phyloP scores from a whole-genome alignment of 2,329 filamentous ascomycete species.

The Ophiostoma populinum region DNA sequence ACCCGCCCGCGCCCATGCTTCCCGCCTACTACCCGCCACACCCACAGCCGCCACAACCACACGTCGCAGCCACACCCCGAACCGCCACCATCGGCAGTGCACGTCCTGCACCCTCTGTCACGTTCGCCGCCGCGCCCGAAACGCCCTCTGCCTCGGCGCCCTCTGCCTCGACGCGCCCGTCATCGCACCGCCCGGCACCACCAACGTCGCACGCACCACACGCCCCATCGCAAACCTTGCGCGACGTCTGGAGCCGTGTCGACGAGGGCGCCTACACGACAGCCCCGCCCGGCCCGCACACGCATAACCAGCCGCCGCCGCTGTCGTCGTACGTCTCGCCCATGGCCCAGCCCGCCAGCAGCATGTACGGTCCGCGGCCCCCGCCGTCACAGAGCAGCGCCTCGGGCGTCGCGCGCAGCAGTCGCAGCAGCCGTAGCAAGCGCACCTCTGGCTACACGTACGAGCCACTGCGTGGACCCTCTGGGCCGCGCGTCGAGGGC shows the following conservation, averaged over 20 bases:
- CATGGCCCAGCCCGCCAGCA: background rate
- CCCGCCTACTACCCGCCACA: background rate
- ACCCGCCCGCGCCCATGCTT: too few relatives aligned
- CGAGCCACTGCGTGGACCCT: background rate
- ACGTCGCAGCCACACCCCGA: background rate
- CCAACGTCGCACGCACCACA: background rate
- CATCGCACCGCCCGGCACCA: too few relatives aligned
- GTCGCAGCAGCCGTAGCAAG: background rate
- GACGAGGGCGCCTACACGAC: slow-evolving; percentile 4
- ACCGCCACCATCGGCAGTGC: background rate
- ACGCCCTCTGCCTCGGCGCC: background rate
- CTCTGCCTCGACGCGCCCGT: too few relatives aligned
- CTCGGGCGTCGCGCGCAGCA: too few relatives aligned
- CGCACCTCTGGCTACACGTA: background rate
- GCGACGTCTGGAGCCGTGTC: slow-evolving; percentile 5
- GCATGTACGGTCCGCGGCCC: slow-evolving; percentile 1
- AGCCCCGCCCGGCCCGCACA: background rate
- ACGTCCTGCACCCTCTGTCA: background rate
- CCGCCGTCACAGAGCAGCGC: background rate
- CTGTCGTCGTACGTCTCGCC: slow-evolving; percentile 1
- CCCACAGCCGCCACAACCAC: background rate
- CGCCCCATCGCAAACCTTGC: background rate
- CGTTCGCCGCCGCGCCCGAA: background rate
- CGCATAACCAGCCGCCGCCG: background rate
- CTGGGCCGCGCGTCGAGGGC: background rate